These are phyloP conservation scores for Pseudogymnoascus sp. DNA, from an alignment of 2,329 filamentous ascomycete genomes.

Conservation along the genomic window DNA sequence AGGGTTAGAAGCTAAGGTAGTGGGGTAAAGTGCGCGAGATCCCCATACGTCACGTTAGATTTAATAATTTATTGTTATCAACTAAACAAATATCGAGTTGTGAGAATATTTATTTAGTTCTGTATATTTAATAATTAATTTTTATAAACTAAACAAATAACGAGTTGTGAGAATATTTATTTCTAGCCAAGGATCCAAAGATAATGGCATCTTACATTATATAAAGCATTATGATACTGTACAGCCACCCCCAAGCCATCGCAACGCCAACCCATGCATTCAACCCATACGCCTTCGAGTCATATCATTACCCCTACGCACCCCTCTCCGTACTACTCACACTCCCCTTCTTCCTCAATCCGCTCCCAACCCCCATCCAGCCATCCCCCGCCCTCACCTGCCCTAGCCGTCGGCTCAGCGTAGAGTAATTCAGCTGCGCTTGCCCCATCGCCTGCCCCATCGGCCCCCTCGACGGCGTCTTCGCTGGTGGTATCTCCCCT, in stretches of 20 bases:
- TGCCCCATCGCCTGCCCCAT: slow-evolving; percentile 15
- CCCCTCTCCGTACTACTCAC: slow-evolving; percentile 4
- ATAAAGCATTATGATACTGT: background rate
- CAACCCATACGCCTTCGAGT: background rate
- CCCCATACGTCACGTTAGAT: no score
- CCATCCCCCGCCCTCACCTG: slow-evolving; percentile 25
- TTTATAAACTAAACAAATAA: background rate
- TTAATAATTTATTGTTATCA: no score
- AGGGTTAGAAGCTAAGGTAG: no score
- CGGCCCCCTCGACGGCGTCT: slow-evolving; percentile 21
- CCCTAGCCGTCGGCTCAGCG: slow-evolving; percentile 23
- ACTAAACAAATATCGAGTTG: no score
- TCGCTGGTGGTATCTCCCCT: slow-evolving; percentile 15
- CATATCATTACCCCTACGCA: background rate
- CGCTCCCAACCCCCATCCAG: slow-evolving; percentile 23
- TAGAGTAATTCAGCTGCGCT: slow-evolving; percentile 23
- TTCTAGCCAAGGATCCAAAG: background rate
- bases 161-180: background rate
- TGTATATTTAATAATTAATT: no score
- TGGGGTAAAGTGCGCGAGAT: no score
- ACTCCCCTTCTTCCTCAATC: slow-evolving; percentile 24
- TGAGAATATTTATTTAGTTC: no score
- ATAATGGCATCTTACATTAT: background rate
- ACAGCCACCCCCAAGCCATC: background rate
- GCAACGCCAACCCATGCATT: background rate